Conservation (phyloP, 768 basidiomycete species). For the Phlegmacium glaucopus region DNA sequence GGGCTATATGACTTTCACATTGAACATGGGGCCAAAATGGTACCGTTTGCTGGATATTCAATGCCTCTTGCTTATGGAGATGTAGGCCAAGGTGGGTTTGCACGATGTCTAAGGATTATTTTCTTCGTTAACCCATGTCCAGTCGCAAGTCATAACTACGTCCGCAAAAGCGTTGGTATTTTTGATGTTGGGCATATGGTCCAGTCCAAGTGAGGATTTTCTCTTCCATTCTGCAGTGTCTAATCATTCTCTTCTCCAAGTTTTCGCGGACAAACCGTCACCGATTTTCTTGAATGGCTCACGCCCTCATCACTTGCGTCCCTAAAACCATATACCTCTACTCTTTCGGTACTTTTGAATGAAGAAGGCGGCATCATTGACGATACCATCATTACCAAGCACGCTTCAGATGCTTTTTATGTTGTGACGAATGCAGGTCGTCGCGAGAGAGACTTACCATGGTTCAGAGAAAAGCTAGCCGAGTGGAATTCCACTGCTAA, state of each 20-base stretch:
- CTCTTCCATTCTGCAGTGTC: neutral
- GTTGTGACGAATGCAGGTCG: constrained; percentile 96
- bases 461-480: constrained; percentile 63
- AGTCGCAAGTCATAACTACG: constrained; percentile 92
- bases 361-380: constrained; percentile 92
- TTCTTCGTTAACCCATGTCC: constrained; percentile 9
- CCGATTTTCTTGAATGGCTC: constrained; percentile 83
- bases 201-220: constrained; percentile 66
- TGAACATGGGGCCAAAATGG: constrained; percentile 85
- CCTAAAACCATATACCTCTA: constrained; percentile 72
- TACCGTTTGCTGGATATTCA: constrained; percentile 90
- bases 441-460: constrained; percentile 74
- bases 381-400: constrained; percentile 90
- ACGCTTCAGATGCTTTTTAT: constrained; percentile 77
- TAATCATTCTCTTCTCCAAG: constrained; percentile 33
- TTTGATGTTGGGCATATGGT: constrained; percentile 99
- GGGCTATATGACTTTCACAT: constrained; percentile 89
- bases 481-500: constrained; percentile 73
- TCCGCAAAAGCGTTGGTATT: constrained; percentile 76
- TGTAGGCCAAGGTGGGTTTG: constrained; percentile 67
- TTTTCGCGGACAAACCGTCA: constrained; percentile 77
- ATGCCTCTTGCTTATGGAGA: constrained; percentile 91
- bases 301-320: constrained; percentile 78
- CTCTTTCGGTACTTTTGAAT: constrained; percentile 88
- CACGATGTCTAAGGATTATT: constrained; percentile 3